Percentiles rank a stretch among this genome's conserved stretches.
These are phyloP conservation scores for Petunia hybrid DNA, from an alignment of 305 asterid species.

Conservation along the genomic window DNA sequence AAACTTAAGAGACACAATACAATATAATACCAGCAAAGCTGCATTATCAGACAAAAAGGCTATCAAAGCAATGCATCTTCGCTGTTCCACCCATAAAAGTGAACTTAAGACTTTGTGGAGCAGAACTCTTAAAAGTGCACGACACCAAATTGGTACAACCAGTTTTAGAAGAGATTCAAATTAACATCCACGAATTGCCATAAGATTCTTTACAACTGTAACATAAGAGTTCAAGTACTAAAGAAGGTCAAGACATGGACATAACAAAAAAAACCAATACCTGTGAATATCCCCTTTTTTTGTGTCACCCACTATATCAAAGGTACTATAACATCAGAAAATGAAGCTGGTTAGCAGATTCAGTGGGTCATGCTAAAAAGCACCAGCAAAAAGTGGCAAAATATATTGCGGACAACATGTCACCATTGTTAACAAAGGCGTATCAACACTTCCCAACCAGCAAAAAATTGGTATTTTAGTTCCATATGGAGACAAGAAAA, in stretches of 20 bases:
- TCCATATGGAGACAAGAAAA: neutral
- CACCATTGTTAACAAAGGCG: neutral
- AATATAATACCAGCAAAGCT: neutral
- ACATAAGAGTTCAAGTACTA: neutral
- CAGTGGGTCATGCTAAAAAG: neutral
- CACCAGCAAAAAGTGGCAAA: neutral
- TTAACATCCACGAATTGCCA: neutral
- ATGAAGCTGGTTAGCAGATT: neutral
- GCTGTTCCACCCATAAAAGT: neutral
- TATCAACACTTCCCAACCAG: neutral
- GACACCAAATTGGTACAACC: neutral
- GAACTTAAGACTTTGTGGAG: neutral
- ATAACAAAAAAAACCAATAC: too few relatives aligned
- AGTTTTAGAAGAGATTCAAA: neutral
- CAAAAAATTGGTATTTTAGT: neutral
- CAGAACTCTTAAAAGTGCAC: neutral
- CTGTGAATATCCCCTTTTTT: neutral
- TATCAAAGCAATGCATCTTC: neutral
- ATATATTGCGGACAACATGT: neutral
- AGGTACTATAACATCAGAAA: slow-evolving; percentile 20
- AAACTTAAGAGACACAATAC: too few relatives aligned
- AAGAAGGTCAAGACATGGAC: too few relatives aligned
- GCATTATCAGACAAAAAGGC: too few relatives aligned
- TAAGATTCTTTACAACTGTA: neutral
- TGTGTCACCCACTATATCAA: neutral